Conservation (phyloP, 1,284 basidiomycete genomes). For the Stygiomarasmius scandens region DNA sequence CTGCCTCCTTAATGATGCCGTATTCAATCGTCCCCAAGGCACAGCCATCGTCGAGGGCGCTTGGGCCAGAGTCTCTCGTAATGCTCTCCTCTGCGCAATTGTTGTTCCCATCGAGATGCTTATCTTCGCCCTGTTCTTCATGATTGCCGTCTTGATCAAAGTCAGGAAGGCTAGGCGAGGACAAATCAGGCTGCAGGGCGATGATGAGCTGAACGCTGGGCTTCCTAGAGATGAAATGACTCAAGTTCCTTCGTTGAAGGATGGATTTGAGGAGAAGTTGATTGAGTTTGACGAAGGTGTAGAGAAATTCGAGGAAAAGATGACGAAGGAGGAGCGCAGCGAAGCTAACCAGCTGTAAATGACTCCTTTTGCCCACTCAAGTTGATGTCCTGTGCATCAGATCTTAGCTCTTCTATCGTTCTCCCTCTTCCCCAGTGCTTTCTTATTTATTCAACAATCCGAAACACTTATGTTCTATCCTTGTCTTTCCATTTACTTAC, state of each 20-base stretch:
- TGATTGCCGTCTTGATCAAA: background rate
- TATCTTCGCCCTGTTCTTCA: background rate
- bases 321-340: too few relatives aligned
- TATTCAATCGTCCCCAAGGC: slow-evolving; percentile 7
- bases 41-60: slow-evolving; percentile 1
- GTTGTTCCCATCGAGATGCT: background rate
- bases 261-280: slow-evolving; percentile 4
- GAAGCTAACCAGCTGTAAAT: too few relatives aligned
- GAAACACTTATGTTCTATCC: too few relatives aligned
- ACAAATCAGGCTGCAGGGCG: background rate
- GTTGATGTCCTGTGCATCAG: too few relatives aligned
- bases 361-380: too few relatives aligned
- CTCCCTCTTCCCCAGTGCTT: too few relatives aligned
- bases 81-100: background rate
- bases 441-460: too few relatives aligned
- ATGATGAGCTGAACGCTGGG: background rate
- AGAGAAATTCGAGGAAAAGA: background rate
- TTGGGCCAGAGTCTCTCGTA: background rate
- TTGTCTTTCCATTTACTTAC: too few relatives aligned
- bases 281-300: slow-evolving; percentile 5
- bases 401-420: too few relatives aligned
- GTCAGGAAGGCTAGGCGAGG: background rate
- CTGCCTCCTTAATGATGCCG: slow-evolving; percentile 4
- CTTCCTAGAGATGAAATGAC: background rate
- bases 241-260: background rate